phyloP scores from a whole-genome alignment of 768 basidiomycete genomes.

The Podaxis sp. region DNA sequence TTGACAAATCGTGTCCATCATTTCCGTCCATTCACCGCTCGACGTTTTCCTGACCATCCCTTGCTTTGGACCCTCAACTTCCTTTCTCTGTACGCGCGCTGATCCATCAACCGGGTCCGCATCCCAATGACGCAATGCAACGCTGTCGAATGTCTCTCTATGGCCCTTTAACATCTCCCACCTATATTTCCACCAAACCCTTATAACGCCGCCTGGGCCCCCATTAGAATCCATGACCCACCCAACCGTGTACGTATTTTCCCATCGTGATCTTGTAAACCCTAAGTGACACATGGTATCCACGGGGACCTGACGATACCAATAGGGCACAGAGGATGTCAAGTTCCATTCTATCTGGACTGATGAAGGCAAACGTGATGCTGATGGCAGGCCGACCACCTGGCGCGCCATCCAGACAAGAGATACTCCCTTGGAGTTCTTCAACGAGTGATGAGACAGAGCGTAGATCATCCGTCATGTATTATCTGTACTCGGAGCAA shows the following conservation, averaged over 20 bases:
- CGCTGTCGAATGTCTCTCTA: neutral
- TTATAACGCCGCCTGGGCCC: conserved; percentile 7
- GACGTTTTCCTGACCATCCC: neutral
- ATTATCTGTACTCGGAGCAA: neutral
- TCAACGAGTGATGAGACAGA: conserved; percentile 52
- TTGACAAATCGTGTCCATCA: neutral
- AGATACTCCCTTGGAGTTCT: conserved; percentile 63
- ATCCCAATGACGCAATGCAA: conserved; percentile 10
- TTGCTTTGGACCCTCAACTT: conserved; percentile 12
- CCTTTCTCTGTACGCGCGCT: neutral
- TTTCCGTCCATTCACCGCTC: neutral
- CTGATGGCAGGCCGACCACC: conserved; percentile 46
- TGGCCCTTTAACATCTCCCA: conserved; percentile 2
- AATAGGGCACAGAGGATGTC: conserved; percentile 63
- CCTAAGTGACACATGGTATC: neutral
- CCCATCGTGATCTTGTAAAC: conserved; percentile 9
- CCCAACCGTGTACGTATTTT: conserved; percentile 55
- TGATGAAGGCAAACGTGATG: conserved; percentile 49
- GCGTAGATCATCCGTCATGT: neutral
- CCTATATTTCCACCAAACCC: conserved; percentile 4
- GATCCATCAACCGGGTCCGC: conserved; percentile 7
- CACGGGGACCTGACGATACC: conserved; percentile 7
- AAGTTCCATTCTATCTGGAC: conserved; percentile 72
- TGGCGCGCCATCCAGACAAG: conserved; percentile 66
- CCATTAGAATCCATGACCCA: conserved; percentile 67